Base-by-base conservation (phyloP, 257 asterid species). In the Leptodermis oblonga region DNA sequence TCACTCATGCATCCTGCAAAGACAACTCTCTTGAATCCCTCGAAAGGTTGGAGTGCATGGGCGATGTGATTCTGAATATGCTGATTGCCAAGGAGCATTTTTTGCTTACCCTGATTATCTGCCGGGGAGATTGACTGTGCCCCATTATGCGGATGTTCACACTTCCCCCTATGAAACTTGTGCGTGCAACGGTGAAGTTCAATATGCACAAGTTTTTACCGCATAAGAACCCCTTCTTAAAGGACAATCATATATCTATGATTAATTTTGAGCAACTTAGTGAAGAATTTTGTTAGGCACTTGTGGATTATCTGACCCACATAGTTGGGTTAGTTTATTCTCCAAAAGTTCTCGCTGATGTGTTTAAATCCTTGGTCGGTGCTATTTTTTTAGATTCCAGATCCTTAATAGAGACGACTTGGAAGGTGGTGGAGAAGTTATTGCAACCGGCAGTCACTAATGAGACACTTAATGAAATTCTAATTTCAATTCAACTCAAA, bases 111-210 rank as follows among this genome's bases (percentile, higher is more conserved):
- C 76, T 15, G 73, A 80, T 51, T 41, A 80, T 41, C 30, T 60
- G 0, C 83, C 85, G 10, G 93, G 87, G 0, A 51, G 34, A 5
- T 42, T 86, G 5, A 82, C 96, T 0, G 42, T 36, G 36, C 84
- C 86, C 20, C 88, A 93, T 12, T 80, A 87, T 0, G 76, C 68
- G 49, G 86, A 86, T 13, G 91, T 85, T 0, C 87, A 85, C 17
- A 86, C 80, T n/a, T n/a, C n/a, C n/a, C n/a, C n/a, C n/a, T 0
- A 94, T 86, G 74, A 88, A 86, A 76, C 91, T 88, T 15, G 91
- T 89, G 0, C 84, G 86, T 1, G 89, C 62, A 1, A 74, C 87
- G 0, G 4, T 83, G 43, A 80, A 70, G 36, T 67, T 73, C 34
- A 17, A 30, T 5, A 68, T 86, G 49, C 82, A 85, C 31, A 41